phyloP scores from a whole-genome alignment of 148 eudicot species.

The Gaultheria prostrata region DNA sequence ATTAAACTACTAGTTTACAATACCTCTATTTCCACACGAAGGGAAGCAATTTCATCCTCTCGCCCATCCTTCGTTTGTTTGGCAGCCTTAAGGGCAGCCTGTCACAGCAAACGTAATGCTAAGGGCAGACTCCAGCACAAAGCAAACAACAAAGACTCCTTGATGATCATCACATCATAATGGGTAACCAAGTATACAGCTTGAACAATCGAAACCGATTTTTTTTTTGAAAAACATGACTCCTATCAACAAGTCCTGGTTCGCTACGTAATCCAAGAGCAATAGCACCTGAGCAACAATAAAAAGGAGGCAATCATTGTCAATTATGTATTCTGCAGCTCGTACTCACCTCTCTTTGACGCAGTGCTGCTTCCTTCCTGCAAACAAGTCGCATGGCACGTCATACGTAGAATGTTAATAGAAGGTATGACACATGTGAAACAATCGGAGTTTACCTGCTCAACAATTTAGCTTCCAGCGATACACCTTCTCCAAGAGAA shows the following conservation, averaged over 20 bases:
- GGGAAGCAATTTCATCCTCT: constrained; percentile 65
- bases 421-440: constrained; percentile 19
- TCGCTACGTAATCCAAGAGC: background rate
- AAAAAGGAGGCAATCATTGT: background rate
- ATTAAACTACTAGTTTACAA: constrained; percentile 3
- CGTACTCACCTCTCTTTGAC: constrained; percentile 84
- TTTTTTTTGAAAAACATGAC: background rate
- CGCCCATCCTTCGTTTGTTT: constrained; percentile 73
- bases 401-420: constrained; percentile 21
- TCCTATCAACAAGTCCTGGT: constrained; percentile 5
- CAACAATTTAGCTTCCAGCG: constrained; percentile 90
- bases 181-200: background rate
- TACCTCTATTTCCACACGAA: constrained; percentile 83
- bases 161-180: background rate
- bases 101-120: constrained; percentile 20
- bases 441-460: constrained; percentile 58
- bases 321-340: constrained; percentile 1
- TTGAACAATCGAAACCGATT: background rate
- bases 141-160: constrained; percentile 9
- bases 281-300: background rate
- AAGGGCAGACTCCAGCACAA: constrained; percentile 14
- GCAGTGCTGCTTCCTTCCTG: constrained; percentile 99
- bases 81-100: constrained; percentile 92
- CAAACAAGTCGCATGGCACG: constrained; percentile 23
- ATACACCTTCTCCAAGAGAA: constrained; percentile 92